phyloP scores from a whole-genome alignment of 768 basidiomycete species.

The Lactifluus pinguis region DNA sequence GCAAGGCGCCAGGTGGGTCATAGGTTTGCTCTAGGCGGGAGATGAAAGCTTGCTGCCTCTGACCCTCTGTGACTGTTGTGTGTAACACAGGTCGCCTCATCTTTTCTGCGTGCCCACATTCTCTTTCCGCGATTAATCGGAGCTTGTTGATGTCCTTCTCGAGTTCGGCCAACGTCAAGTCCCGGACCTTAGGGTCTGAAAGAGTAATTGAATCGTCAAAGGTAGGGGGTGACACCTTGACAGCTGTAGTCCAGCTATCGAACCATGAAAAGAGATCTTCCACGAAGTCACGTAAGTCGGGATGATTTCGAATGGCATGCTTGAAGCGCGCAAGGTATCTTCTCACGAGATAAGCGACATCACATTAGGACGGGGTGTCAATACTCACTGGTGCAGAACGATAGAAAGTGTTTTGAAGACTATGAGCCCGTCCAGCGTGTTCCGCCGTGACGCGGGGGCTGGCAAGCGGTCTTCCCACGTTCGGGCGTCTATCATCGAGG shows the following conservation, averaged over 20 bases:
- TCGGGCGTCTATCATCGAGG: slow-evolving; percentile 18
- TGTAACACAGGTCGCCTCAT: background rate
- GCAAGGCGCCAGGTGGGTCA: slow-evolving; percentile 47
- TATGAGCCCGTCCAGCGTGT: slow-evolving; percentile 20
- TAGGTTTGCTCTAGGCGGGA: slow-evolving; percentile 35
- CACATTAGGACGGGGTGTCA: background rate
- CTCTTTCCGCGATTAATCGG: slow-evolving; percentile 42
- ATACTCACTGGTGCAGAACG: slow-evolving; percentile 18
- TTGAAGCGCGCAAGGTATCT: slow-evolving; percentile 55
- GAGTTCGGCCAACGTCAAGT: slow-evolving; percentile 31
- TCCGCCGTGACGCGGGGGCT: slow-evolving; percentile 8
- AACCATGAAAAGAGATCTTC: slow-evolving; percentile 38
- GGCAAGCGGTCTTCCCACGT: slow-evolving; percentile 24
- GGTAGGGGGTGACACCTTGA: slow-evolving; percentile 29
- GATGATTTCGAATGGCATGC: slow-evolving; percentile 39
- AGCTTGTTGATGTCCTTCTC: slow-evolving; percentile 28
- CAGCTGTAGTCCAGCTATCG: slow-evolving; percentile 37
- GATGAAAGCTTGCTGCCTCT: slow-evolving; percentile 29
- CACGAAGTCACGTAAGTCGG: slow-evolving; percentile 34
- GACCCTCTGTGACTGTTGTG: slow-evolving; percentile 11
- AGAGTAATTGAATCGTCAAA: slow-evolving; percentile 40
- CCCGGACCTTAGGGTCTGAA: slow-evolving; percentile 26
- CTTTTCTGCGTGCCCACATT: slow-evolving; percentile 30
- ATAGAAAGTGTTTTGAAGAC: slow-evolving; percentile 27
- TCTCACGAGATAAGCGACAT: background rate